A percentile compares a stretch with the other conserved stretches of the same genome.
Conservation (phyloP, 768 basidiomycete genomes). For the Lepiota venenata region DNA sequence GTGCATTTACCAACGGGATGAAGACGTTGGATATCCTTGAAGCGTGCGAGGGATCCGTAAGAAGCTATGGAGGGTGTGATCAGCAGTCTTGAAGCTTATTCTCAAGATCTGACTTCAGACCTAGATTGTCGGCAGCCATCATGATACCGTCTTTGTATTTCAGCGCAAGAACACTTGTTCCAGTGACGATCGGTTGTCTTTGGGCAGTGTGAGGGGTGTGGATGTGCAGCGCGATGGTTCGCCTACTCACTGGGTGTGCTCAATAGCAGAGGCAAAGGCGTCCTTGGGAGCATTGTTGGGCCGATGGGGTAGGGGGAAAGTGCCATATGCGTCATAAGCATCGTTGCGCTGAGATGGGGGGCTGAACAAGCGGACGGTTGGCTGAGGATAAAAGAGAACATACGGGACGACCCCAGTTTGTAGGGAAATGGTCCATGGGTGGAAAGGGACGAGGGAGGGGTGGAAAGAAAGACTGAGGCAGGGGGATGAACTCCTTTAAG, state of each 20-base stretch:
- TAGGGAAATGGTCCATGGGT: constrained; percentile 82
- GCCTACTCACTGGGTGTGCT: constrained; percentile 72
- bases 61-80: constrained; percentile 54
- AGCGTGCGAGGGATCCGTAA: constrained; percentile 94
- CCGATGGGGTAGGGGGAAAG: constrained; percentile 70
- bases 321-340: constrained; percentile 68
- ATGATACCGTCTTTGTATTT: constrained; percentile 96
- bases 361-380: background rate
- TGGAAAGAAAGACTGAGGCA: constrained; percentile 1
- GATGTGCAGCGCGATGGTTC: background rate
- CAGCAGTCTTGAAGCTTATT: background rate
- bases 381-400: constrained; percentile 20
- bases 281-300: constrained; percentile 49
- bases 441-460: constrained; percentile 7
- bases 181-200: constrained; percentile 94
- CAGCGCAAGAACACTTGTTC: constrained; percentile 93
- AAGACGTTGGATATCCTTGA: constrained; percentile 91
- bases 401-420: constrained; percentile 81
- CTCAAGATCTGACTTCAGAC: constrained; percentile 37
- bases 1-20: constrained; percentile 82
- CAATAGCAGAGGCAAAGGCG: constrained; percentile 60
- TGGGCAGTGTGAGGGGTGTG: background rate
- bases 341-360: constrained; percentile 58
- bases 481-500: constrained; percentile 2
- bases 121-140: constrained; percentile 97